Evolutionary conservation across 2,329 filamentous ascomycete genomes (phyloP), one percentile per base, ranked within the genome.

Genomic region (Trichoderma polysporum): DNA sequence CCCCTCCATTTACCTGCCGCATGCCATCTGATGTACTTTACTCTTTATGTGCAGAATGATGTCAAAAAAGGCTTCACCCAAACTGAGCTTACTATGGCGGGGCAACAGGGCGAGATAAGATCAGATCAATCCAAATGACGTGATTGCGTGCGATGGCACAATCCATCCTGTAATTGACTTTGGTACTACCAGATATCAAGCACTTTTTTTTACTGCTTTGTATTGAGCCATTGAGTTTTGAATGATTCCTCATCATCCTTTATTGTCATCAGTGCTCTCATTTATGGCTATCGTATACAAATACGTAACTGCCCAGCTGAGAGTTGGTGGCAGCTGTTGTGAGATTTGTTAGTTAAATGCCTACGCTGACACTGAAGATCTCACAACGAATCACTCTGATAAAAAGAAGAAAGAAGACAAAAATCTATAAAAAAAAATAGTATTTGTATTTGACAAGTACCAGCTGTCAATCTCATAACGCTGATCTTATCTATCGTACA

Each of bases 91-190:
- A 39, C 49, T 8, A 41, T 53, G 12, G 59, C 59, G 59, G 59
- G 59, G 59, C 59, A 62, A 15, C n/a, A 22, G 17, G 15, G 54
- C 25, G 15, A 3, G 39, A 33, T 15, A 37, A 37, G 29, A 57
- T 15, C 27, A 54, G 50, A 57, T 15, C 27, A 54, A 37, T 27
- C 12, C 52, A 37, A 27, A 65, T 65, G 61, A 56, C 50, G 61
- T 65, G 61, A 37, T 65, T 35, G n/a, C 37, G 22, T 49, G 27
- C 29, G 37, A 65, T 65, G n/a, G 61, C 61, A 65, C 29, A 47
- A 65, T 56, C 19, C 19, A 10, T 22, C 52, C 22, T 52, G 12
- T 22, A 29, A 8, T 19, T 22, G 27, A 37, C 35, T 13, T 37
- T n/a, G n/a, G n/a, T n/a, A n/a, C n/a, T n/a, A n/a, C n/a, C 41